Evolutionary conservation across 2,329 filamentous ascomycete species (phyloP), one percentile per base, ranked within the genome.

Genomic region (Catunica adiposa): DNA sequence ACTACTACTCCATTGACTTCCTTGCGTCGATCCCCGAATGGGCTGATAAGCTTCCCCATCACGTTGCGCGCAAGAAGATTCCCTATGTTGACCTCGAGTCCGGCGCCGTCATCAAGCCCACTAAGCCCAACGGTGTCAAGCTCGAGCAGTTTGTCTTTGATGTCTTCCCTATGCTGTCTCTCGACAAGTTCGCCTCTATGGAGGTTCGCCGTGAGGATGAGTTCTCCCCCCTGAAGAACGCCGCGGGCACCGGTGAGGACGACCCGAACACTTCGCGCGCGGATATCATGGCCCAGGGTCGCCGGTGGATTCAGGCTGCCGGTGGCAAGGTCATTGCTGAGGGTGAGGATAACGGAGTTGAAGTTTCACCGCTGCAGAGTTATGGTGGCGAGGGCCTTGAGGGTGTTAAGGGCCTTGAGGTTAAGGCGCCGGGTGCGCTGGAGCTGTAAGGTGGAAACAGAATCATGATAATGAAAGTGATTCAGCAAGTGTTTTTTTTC

Each of bases 41-140:
- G 86, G 82, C 80, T 17, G 77, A 89, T 71, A 81, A 83, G 68
- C 79, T 98, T 54, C 90, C 90, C 15, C 92, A 97, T 69, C 92
- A 98, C 74, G 83, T 98, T 60, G 92, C 92, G 47, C 82, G 85
- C 69, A 98, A 98, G 84, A 98, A 98, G 85, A 98, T 98, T 60
- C 89, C 90, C 9, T 83, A 80, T 66, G 78, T 87, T 61, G 82
- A 95, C 66, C 77, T 83, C 14, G 75, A 84, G 66, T 83, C 77
- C 31, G 89, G 89, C 60, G 82, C 87, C 68, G 79, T 80, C 0
- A 74, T 95, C 69, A 95, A 95, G 77, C 89, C 90, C 2, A 82
- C 89, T 68, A 92, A 89, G 73, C 88, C 92, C 61, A 98, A 98
- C 66, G 92, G 92, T 62, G 89, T 98, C 78, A 98, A 98, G 77